These are phyloP conservation scores for Aurantiochytrium sp. DNA, from an alignment of 108 stramenopile genomes.

Conservation along the genomic window DNA sequence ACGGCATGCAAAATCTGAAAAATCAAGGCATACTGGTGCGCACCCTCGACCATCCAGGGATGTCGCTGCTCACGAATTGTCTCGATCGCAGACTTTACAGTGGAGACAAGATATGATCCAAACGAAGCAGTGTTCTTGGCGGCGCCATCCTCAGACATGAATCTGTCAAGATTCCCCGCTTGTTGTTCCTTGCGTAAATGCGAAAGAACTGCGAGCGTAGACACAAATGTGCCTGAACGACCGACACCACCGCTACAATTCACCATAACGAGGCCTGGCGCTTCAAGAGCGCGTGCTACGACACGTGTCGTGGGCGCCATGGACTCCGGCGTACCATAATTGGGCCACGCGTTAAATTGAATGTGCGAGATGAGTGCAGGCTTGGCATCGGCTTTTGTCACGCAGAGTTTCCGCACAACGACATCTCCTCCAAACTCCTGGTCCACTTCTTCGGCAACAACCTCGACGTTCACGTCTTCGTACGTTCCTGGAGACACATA, in stretches of 20 bases:
- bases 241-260: slow-evolving; percentile 2
- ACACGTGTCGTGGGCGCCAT: neutral
- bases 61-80: neutral
- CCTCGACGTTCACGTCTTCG: neutral
- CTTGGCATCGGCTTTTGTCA: neutral
- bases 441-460: neutral
- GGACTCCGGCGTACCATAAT: neutral
- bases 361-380: neutral
- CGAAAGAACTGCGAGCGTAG: neutral
- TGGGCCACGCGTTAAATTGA: neutral
- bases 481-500: neutral
- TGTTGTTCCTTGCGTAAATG: neutral
- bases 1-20: neutral
- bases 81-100: neutral
- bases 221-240: neutral
- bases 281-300: neutral
- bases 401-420: neutral
- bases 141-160: too few relatives aligned
- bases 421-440: neutral
- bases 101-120: neutral
- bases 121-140: neutral
- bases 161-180: neutral
- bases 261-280: neutral
- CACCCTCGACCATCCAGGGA: slow-evolving; percentile 4
- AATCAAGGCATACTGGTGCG: neutral